phyloP scores from a whole-genome alignment of 2,329 filamentous ascomycete species.

The Hymenoscyphus linearis region DNA sequence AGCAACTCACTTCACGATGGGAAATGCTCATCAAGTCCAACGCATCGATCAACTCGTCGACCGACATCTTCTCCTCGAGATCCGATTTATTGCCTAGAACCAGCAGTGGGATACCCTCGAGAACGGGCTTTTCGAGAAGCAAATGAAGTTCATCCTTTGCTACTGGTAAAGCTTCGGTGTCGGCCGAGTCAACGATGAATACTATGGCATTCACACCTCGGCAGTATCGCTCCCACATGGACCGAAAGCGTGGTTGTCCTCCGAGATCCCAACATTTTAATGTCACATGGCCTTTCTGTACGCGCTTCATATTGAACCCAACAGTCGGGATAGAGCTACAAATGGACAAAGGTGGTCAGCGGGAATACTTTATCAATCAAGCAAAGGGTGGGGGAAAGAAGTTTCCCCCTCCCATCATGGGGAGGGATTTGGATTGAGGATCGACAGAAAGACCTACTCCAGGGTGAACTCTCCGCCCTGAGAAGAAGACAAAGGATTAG shows the following conservation, averaged over 20 bases:
- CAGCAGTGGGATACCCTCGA: slow-evolving; percentile 85
- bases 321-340: slow-evolving; percentile 93
- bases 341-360: slow-evolving; percentile 35
- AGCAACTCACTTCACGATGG: slow-evolving; percentile 93
- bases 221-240: slow-evolving; percentile 99
- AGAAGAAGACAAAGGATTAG: slow-evolving; percentile 33
- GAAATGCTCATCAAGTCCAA: slow-evolving; percentile 85
- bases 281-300: slow-evolving; percentile 96
- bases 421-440: slow-evolving; percentile 2
- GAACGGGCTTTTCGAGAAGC: slow-evolving; percentile 75
- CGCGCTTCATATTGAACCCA: slow-evolving; percentile 98
- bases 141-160: slow-evolving; percentile 91
- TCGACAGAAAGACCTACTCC: slow-evolving; percentile 65
- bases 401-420: slow-evolving; percentile 11
- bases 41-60: slow-evolving; percentile 92
- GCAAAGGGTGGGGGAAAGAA: slow-evolving; percentile 5
- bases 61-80: slow-evolving; percentile 80
- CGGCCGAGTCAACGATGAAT: slow-evolving; percentile 96
- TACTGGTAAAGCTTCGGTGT: slow-evolving; percentile 71
- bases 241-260: slow-evolving; percentile 91
- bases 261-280: slow-evolving; percentile 99
- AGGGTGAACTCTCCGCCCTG: slow-evolving; percentile 98
- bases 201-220: slow-evolving; percentile 96
- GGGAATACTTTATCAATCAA: slow-evolving; percentile 13
- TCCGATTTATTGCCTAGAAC: slow-evolving; percentile 98